Evolutionary conservation across 306 rosid species (phyloP).

Genomic region (Geum urbanum): DNA sequence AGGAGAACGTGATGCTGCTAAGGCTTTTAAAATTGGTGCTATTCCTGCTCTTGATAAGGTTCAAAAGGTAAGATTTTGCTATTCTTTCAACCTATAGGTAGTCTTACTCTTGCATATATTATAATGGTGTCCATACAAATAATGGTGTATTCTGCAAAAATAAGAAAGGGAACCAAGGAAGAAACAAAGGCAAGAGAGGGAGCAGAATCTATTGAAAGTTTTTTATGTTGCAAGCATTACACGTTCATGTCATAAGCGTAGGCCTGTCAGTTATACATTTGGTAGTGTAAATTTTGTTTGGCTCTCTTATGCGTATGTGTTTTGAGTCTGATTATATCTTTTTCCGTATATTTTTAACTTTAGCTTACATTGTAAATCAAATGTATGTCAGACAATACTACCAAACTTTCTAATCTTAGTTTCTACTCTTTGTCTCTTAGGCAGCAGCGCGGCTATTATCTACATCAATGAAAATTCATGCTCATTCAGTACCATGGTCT

Average conservation of each 20-base stretch:
- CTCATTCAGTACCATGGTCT: slow-evolving; percentile 60
- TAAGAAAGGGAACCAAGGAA: slow-evolving; percentile 46
- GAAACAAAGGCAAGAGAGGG: slow-evolving; percentile 50
- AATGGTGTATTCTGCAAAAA: slow-evolving; percentile 40
- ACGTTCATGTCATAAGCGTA: slow-evolving; percentile 59
- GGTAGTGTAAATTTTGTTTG: slow-evolving; percentile 32
- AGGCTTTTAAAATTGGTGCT: slow-evolving; percentile 50
- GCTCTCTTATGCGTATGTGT: not conserved
- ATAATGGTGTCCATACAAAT: not conserved
- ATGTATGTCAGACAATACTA: not conserved
- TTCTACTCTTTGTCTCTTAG: slow-evolving; percentile 47
- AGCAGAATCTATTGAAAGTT: slow-evolving; percentile 30
- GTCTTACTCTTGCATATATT: slow-evolving; percentile 16
- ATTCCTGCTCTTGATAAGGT: slow-evolving; percentile 70
- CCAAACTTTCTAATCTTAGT: slow-evolving; percentile 13
- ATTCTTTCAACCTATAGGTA: not conserved
- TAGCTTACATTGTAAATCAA: slow-evolving; percentile 14
- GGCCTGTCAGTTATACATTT: slow-evolving; percentile 57
- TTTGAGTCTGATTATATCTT: not conserved
- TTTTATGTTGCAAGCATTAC: slow-evolving; percentile 37
- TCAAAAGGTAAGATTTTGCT: slow-evolving; percentile 40
- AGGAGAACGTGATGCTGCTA: slow-evolving; percentile 43
- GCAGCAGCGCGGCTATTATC: slow-evolving; percentile 84
- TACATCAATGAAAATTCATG: slow-evolving; percentile 73
- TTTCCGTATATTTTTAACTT: not conserved